These are phyloP conservation scores for Dichomitus squalens DNA, from an alignment of 1,284 basidiomycete genomes.

Conservation along the genomic window DNA sequence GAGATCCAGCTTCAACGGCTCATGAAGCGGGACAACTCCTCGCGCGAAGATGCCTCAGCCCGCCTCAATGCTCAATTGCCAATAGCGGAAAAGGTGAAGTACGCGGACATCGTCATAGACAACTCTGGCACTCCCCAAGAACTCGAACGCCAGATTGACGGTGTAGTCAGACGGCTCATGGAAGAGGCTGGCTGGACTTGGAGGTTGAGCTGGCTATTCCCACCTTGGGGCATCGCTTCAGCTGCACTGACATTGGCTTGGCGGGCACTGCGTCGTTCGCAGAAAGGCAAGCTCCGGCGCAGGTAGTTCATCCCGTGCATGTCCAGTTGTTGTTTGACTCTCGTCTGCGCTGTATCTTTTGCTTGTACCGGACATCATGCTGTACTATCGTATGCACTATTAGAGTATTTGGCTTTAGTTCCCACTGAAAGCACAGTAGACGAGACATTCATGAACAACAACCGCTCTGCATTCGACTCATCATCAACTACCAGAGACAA, in stretches of 20 bases:
- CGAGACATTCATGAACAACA: neutral
- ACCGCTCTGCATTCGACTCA: slow-evolving; percentile 9
- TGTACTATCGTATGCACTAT: slow-evolving; percentile 12
- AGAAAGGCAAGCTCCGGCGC: slow-evolving; percentile 11
- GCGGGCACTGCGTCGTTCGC: slow-evolving; percentile 30
- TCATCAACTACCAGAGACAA: slow-evolving; percentile 10
- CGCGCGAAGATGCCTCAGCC: slow-evolving; percentile 63
- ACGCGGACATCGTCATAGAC: slow-evolving; percentile 88
- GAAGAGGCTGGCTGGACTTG: slow-evolving; percentile 63
- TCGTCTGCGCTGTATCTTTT: neutral
- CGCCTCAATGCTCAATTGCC: slow-evolving; percentile 84
- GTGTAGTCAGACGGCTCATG: slow-evolving; percentile 61
- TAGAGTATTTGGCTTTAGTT: neutral
- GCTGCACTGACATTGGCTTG: slow-evolving; percentile 38
- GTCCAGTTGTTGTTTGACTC: neutral
- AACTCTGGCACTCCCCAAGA: slow-evolving; percentile 81
- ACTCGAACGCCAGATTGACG: slow-evolving; percentile 69
- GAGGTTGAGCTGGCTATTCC: slow-evolving; percentile 81
- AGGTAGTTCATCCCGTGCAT: slow-evolving; percentile 4
- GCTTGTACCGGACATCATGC: slow-evolving; percentile 5
- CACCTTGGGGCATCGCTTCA: slow-evolving; percentile 66
- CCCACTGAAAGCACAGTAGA: neutral
- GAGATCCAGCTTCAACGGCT: slow-evolving; percentile 83
- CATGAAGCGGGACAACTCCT: slow-evolving; percentile 66
- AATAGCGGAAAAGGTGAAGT: slow-evolving; percentile 77